Conservation (phyloP, 1,284 basidiomycete genomes). For the Marasmius tenuissimus region DNA sequence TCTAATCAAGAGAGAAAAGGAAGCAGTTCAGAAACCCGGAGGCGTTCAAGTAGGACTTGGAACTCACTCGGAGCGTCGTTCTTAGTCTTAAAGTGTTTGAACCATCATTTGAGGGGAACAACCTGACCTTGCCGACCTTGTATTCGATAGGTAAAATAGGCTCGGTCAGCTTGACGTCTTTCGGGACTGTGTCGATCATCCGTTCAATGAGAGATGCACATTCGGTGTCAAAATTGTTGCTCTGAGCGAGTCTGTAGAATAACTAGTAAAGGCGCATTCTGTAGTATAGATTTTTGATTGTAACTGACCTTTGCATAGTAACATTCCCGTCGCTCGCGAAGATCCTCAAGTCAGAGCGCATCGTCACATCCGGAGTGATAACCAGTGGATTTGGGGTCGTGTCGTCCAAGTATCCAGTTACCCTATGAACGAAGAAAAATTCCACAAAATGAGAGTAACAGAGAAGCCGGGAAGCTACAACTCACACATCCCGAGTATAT, state of each 20-base stretch:
- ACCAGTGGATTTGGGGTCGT: slow-evolving; percentile 36
- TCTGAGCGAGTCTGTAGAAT: background rate
- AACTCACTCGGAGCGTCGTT: slow-evolving; percentile 4
- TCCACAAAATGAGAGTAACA: background rate
- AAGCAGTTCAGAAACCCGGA: too few relatives aligned
- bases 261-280: background rate
- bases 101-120: background rate
- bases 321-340: slow-evolving; percentile 35
- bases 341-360: slow-evolving; percentile 36
- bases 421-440: slow-evolving; percentile 20
- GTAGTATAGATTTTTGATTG: background rate
- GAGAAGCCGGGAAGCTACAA: background rate
- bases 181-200: slow-evolving; percentile 17
- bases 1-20: too few relatives aligned
- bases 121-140: slow-evolving; percentile 1
- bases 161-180: slow-evolving; percentile 10
- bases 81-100: background rate
- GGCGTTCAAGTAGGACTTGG: background rate
- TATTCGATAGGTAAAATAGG: slow-evolving; percentile 6
- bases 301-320: slow-evolving; percentile 30
- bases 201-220: slow-evolving; percentile 10
- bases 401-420: slow-evolving; percentile 35
- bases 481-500: slow-evolving; percentile 35
- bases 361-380: slow-evolving; percentile 30
- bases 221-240: slow-evolving; percentile 4